Base-by-base conservation (phyloP, 2,329 filamentous ascomycete species). In the Fusarium coffeatum region DNA sequence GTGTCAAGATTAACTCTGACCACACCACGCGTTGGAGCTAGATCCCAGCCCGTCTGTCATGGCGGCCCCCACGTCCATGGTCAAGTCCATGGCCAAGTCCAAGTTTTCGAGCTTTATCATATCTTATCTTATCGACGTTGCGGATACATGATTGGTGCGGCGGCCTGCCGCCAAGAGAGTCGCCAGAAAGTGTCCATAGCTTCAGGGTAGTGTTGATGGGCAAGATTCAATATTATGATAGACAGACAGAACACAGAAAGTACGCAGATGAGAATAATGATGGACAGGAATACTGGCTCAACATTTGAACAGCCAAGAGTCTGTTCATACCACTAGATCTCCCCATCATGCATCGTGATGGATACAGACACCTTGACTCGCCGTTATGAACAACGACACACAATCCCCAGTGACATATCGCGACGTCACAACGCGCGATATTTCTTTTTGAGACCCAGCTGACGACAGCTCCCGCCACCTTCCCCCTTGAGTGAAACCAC, bases 1-100 rank as follows among this genome's bases (percentile, higher is more conserved):
- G 23, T 65, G 62, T 59, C 60, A 27, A 65, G 62, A 65, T 65
- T 65, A 65, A 46, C 60, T 64, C 42, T 53, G 30, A 23, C 22
- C 55, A 37, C 32, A 34, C 20, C 30, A 27, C 22, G 23, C 55
- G 41, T 22, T 56, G 56, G 40, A 45, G n/a, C 53, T 37, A 34
- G 23, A 32, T 25, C 55, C 58, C 34, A 49, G 58, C 59, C 46
- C 27, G 59, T 13, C 27, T 30, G 37, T 43, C 55, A 45, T 49
- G 57, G 45, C 61, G 37, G 11, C 43, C 48, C 60, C 62, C 62
- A 65, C 34, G 41, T 59, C 42, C 32, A n/a, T 34, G 32, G 10
- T 6, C 16, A 34, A 9, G 16, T 34, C 32, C 32, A 34, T 16
- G 32, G 16, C 53, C 62, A 65, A 28, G 32, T 59, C 47, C 40